Base-by-base conservation (phyloP, 78 protist species). In the Dictyostelium purpureum region DNA sequence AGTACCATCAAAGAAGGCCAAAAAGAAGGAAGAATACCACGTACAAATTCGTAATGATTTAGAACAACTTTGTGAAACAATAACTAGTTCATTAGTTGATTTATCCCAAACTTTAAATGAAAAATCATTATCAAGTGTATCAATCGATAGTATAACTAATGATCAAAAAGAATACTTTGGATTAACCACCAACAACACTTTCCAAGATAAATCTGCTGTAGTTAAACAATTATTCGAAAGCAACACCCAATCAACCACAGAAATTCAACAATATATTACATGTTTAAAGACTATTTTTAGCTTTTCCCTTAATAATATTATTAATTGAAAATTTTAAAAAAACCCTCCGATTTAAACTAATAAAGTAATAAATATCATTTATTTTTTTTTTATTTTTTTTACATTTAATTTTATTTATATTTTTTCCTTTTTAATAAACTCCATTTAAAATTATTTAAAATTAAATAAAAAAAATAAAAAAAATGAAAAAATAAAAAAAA, bases 1-100 rank as follows among this genome's bases (percentile, higher is more conserved):
- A 12, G 14, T 85, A 12, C 92, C 92, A 83, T 19, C 70, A 10
- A 85, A 85, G 54, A 73, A 76, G 33, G 75, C 63, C 21, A 85
- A 85, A 43, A 85, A 85, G 92, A 85, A 52, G 26, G 92, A 85
- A 19, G 92, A 85, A 47, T 24, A 33, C 40, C 74, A 47, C 10
- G 12, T 76, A 4, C 61, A 26, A 12, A 11, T 85, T 14, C 76
- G 92, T 45, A 59, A 63, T 19, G 43, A 61, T 11, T 85, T 73
- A 38, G 92, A 85, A 40, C 0, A 47, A 40, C 19, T 69, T 2
- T n/a, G 35, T 40, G n/a, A 69, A 69, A 5, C 18, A 40, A 18
- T 69, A 3, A 19, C 31, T 18, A 52, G 40, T 69, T 14, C n/a
- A 10, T 40, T 11, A 40, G n/a, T 9, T 33, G 35, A 63, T 33